Base-by-base conservation (phyloP, 257 asterid species). In the Ilex aquifolium region DNA sequence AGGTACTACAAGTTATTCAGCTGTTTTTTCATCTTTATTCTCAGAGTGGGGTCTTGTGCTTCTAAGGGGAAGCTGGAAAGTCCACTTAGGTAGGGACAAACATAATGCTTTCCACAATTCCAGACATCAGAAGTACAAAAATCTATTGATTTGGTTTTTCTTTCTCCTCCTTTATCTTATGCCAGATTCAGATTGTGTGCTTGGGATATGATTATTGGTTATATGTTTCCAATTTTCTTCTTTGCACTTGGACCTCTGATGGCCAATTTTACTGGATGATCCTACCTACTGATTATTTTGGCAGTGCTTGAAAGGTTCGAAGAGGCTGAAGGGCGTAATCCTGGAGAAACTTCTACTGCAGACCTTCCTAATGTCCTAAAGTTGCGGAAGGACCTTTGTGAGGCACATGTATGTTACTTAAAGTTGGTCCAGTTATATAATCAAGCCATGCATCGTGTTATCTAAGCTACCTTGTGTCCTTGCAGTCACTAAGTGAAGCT, bases 301-400 rank as follows among this genome's bases (percentile, higher is more conserved):
- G 62, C 83, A 93, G 99, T 93, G 60, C 62, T 93, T 53, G 97
- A 92, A 79, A 87, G 77, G 77, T 85, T 82, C 78, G 99, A 93
- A 80, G 95, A 82, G 72, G 77, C 59, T 63, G 89, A 85, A 73
- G 83, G 82, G 53, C 83, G 85, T 64, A 69, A 52, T 60, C 85
- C 95, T 67, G 95, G 96, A 65, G 87, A 85, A 64, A 85, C 88
- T 56, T 93, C 91, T 42, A 63, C 73, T 32, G 69, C 82, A 53
- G 99, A 93, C 83, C 82, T 90, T 73, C 81, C 66, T 14, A 60
- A 58, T 57, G 82, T 87, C 74, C 92, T 73, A 59, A 81, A 75
- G 53, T 78, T 87, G 77, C 78, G 86, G 83, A 87, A 79, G 79
- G 86, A 84, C 66, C 86, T 93, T 57, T 83, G 97, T 60, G 86